Percentiles rank a stretch among this genome's conserved stretches.
Evolutionary conservation across 2,329 filamentous ascomycete species (phyloP).

Genomic region (Scleromitrula shiraiana): DNA sequence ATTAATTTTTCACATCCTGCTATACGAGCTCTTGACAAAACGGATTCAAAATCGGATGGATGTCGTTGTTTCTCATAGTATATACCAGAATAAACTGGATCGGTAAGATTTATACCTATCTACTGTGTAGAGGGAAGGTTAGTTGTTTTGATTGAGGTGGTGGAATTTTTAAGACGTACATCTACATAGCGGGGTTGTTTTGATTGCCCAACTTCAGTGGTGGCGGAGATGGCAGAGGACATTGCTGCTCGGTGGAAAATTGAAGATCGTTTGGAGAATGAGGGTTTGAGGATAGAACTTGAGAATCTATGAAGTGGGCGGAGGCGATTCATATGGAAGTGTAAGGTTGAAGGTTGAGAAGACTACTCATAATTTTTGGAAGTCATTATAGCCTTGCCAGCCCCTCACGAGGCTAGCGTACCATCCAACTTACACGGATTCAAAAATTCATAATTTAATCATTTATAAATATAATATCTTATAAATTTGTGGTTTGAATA

Average conservation of each 20-base stretch:
- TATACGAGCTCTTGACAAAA: slow-evolving; percentile 69
- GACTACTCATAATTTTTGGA: too few relatives aligned
- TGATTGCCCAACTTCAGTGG: not conserved
- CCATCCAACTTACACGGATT: too few relatives aligned
- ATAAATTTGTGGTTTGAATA: too few relatives aligned
- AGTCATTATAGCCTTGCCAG: too few relatives aligned
- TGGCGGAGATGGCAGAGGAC: not conserved
- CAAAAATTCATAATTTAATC: too few relatives aligned
- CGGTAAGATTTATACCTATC: slow-evolving; percentile 93
- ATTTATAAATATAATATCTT: too few relatives aligned
- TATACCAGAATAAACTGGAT: slow-evolving; percentile 77
- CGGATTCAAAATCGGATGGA: slow-evolving; percentile 63
- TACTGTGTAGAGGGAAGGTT: slow-evolving; percentile 28
- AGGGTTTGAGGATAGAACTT: not conserved
- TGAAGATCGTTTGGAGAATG: not conserved
- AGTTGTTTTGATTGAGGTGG: not conserved
- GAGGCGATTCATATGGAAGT: slow-evolving; percentile 1
- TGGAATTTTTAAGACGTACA: slow-evolving; percentile 1
- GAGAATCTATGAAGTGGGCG: not conserved
- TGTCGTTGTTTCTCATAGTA: slow-evolving; percentile 76
- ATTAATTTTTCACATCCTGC: slow-evolving; percentile 85
- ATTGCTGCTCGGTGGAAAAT: not conserved
- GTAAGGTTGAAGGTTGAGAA: too few relatives aligned
- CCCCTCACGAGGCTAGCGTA: too few relatives aligned
- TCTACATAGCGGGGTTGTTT: slow-evolving; percentile 9